Conservation (phyloP, 148 eudicot species). For the Rhododendron molle region DNA sequence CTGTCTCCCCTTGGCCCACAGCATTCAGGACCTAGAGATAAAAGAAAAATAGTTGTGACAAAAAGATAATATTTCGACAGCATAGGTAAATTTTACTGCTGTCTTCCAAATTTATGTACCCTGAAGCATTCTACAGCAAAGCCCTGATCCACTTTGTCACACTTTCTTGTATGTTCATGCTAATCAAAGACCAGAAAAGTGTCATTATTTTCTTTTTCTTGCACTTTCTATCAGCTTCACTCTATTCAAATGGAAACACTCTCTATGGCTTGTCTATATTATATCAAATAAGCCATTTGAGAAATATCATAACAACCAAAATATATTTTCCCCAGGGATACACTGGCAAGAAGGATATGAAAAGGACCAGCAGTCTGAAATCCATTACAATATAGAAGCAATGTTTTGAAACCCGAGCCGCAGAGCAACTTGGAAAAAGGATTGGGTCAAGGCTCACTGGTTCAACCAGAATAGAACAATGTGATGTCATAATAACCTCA, state of each 20-base stretch:
- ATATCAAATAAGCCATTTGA: not conserved
- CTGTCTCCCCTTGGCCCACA: conserved; percentile 76
- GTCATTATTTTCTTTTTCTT: too few relatives aligned
- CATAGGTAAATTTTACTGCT: not conserved
- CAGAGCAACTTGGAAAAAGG: not conserved
- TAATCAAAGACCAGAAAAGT: too few relatives aligned
- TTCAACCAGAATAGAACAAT: not conserved
- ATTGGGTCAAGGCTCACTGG: not conserved
- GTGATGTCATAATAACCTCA: not conserved
- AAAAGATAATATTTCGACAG: not conserved
- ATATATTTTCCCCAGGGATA: not conserved
- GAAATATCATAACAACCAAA: not conserved
- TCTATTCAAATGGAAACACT: not conserved
- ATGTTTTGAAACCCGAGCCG: not conserved
- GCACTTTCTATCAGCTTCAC: too few relatives aligned
- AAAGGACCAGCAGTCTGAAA: not conserved
- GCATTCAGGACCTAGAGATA: conserved; percentile 67
- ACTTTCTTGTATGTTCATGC: too few relatives aligned
- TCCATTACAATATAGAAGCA: not conserved
- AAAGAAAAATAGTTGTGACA: not conserved
- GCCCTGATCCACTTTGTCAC: not conserved
- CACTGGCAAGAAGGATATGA: not conserved
- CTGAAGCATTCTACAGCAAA: not conserved
- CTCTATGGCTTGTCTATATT: not conserved
- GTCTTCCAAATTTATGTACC: not conserved